Conservation (phyloP, 1,139 yeast genomes). For the Candida buenavistaensis region DNA sequence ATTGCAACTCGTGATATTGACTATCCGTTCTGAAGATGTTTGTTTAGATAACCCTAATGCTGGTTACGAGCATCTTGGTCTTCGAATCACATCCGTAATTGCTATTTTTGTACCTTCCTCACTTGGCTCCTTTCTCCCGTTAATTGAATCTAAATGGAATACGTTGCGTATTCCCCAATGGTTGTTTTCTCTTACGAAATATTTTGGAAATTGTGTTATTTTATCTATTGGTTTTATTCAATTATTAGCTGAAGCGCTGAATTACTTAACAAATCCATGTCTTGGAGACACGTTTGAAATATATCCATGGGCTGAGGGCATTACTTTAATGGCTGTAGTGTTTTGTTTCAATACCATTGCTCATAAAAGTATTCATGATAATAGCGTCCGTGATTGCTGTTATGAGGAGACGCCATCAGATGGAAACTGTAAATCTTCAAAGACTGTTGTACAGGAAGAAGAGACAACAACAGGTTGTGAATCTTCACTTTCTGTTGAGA, state of each 20-base stretch:
- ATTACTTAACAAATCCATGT: conserved; percentile 26
- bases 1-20: too few species aligned
- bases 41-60: conserved; percentile 19
- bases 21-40: too few species aligned
- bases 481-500: too few species aligned
- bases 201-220: conserved; percentile 37
- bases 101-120: conserved; percentile 32
- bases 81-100: conserved; percentile 31
- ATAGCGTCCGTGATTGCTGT: too few species aligned
- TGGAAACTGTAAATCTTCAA: not conserved
- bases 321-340: conserved; percentile 35
- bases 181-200: conserved; percentile 28
- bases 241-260: conserved; percentile 29
- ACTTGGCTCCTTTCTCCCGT: conserved; percentile 33
- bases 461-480: too few species aligned
- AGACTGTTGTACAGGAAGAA: not conserved
- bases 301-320: conserved; percentile 37
- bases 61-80: conserved; percentile 21
- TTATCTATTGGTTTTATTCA: conserved; percentile 38
- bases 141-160: conserved; percentile 22
- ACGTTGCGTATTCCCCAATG: conserved; percentile 24
- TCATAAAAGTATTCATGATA: conserved; percentile 20
- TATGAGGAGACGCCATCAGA: too few species aligned
- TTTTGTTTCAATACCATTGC: conserved; percentile 31
- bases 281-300: conserved; percentile 28